Evolutionary conservation across 2,329 filamentous ascomycete species (phyloP).

Genomic region (Cordyceps fumosorosea): DNA sequence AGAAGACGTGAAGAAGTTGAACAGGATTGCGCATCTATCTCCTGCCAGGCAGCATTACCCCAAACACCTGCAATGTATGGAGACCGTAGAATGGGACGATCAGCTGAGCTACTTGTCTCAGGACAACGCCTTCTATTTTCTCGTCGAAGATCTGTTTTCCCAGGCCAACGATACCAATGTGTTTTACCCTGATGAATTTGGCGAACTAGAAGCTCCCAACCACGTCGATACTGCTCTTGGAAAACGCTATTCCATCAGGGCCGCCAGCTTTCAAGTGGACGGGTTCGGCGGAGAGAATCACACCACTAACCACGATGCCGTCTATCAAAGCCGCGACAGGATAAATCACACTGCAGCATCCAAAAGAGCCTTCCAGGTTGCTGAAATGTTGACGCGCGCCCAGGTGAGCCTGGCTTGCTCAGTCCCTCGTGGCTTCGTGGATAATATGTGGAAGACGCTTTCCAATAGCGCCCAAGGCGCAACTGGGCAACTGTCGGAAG

Average conservation of each 20-base stretch:
- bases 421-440: background rate
- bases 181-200: background rate
- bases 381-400: background rate
- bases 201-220: background rate
- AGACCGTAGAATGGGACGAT: background rate
- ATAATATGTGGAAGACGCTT: too few species aligned
- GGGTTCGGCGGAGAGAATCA: slow-evolving; percentile 5
- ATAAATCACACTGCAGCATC: background rate
- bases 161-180: background rate
- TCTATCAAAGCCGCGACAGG: background rate
- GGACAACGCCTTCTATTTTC: background rate
- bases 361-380: background rate
- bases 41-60: background rate
- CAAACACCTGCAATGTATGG: background rate
- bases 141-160: background rate
- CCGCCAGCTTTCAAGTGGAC: slow-evolving; percentile 1
- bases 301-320: background rate
- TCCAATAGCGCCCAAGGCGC: too few species aligned
- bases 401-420: background rate
- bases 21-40: background rate
- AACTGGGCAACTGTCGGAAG: background rate
- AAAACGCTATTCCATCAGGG: background rate
- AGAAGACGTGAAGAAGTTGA: background rate
- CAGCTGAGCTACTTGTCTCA: background rate
- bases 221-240: background rate